Evolutionary conservation across 2,329 filamentous ascomycete genomes (phyloP).

Genomic region (Didymella sp.): DNA sequence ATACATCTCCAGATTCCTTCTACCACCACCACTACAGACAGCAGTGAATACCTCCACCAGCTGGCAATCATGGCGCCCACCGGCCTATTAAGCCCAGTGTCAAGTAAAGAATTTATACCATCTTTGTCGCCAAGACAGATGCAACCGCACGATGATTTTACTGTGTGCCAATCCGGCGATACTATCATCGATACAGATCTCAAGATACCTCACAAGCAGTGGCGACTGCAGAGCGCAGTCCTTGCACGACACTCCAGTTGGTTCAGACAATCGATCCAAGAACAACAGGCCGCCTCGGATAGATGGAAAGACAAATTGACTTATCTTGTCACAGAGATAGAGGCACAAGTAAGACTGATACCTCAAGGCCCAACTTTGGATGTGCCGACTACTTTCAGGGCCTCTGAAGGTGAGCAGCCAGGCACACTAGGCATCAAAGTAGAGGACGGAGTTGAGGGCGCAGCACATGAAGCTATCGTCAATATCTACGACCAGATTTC

Average conservation of each 20-base stretch:
- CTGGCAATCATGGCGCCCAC: neutral
- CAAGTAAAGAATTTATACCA: neutral
- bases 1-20: neutral
- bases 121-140: neutral
- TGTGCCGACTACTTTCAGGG: neutral
- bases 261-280: conserved; percentile 11
- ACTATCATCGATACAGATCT: conserved; percentile 5
- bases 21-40: neutral
- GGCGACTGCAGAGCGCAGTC: conserved; percentile 24
- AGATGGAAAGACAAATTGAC: neutral
- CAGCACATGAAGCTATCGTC: neutral
- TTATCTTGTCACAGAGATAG: neutral
- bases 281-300: neutral
- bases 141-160: conserved; percentile 5
- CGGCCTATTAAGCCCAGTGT: neutral
- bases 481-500: neutral
- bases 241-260: conserved; percentile 24
- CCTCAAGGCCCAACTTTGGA: neutral
- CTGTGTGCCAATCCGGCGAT: conserved; percentile 12
- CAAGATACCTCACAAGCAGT: conserved; percentile 1
- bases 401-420: neutral
- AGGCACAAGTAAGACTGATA: neutral
- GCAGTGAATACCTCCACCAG: neutral
- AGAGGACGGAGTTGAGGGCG: neutral
- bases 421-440: neutral